Conservation (phyloP, 2,329 filamentous ascomycete genomes). For the Hypoxylon sp. region DNA sequence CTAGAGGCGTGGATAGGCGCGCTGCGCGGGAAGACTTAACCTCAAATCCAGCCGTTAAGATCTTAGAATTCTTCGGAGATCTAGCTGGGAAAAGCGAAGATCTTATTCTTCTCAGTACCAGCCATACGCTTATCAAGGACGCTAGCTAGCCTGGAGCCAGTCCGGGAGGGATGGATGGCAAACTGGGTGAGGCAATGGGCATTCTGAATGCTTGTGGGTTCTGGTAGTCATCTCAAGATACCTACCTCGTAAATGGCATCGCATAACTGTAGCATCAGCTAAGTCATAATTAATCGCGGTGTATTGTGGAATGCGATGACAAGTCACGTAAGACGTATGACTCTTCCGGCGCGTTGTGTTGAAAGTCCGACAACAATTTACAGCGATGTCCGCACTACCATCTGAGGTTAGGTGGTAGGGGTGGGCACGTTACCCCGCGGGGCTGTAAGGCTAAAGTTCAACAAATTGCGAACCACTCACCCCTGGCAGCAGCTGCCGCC, state of each 20-base stretch:
- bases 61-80: slow-evolving; percentile 30
- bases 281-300: not conserved
- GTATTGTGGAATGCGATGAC: not conserved
- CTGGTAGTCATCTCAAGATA: not conserved
- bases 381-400: too few relatives aligned
- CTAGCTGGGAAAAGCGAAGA: slow-evolving; percentile 5
- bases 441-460: too few relatives aligned
- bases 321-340: not conserved
- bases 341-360: too few relatives aligned
- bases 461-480: not conserved
- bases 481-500: not conserved
- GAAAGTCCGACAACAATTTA: too few relatives aligned
- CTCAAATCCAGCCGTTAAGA: slow-evolving; percentile 31
- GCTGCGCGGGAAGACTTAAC: slow-evolving; percentile 32
- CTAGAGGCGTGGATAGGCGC: slow-evolving; percentile 39
- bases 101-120: slow-evolving; percentile 11
- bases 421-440: too few relatives aligned
- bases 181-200: slow-evolving; percentile 38
- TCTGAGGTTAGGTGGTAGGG: too few relatives aligned
- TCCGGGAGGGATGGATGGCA: slow-evolving; percentile 23
- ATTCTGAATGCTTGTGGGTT: slow-evolving; percentile 9
- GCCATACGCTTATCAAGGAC: slow-evolving; percentile 23
- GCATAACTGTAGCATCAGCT: not conserved
- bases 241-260: not conserved
- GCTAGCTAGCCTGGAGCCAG: slow-evolving; percentile 15